A percentile compares a stretch with the other conserved stretches of the same genome.
Evolutionary conservation across 192 early-diverging fungal genomes (phyloP).

Genomic region (Borealophlyctis nickersoniae): DNA sequence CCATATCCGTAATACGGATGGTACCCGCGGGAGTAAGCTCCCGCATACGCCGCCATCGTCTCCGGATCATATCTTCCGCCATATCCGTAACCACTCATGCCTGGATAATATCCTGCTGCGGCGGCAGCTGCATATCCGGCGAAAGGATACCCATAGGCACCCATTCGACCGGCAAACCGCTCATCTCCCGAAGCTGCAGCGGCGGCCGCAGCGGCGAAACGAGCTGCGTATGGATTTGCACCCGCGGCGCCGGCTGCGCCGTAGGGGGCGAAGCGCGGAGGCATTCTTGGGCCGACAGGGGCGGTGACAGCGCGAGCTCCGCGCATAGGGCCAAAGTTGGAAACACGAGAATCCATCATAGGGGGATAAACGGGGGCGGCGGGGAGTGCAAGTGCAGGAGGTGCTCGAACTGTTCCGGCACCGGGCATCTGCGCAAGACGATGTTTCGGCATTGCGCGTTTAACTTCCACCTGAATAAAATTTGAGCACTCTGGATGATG

Average conservation of each 20-base stretch:
- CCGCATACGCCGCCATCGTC: slow-evolving; percentile 22
- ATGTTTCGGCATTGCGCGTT: slow-evolving; percentile 66
- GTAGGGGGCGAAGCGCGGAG: neutral
- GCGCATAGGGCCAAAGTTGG: slow-evolving; percentile 31
- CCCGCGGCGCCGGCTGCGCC: neutral
- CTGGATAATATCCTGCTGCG: slow-evolving; percentile 7
- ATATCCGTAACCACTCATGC: slow-evolving; percentile 33
- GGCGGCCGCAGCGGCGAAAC: neutral
- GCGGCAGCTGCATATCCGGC: neutral
- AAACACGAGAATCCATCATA: slow-evolving; percentile 10
- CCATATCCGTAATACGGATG: slow-evolving; percentile 20
- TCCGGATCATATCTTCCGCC: slow-evolving; percentile 27
- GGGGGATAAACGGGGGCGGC: slow-evolving; percentile 13
- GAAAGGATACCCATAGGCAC: slow-evolving; percentile 21
- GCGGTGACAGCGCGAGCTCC: slow-evolving; percentile 25
- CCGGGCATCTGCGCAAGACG: slow-evolving; percentile 10
- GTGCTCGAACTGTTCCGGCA: neutral
- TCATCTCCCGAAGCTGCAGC: neutral
- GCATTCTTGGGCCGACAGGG: slow-evolving; percentile 7
- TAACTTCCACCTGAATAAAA: slow-evolving; percentile 60
- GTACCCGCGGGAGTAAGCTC: slow-evolving; percentile 14
- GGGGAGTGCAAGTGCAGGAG: slow-evolving; percentile 33
- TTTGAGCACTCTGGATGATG: neutral
- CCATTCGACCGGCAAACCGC: slow-evolving; percentile 5
- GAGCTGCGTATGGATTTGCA: neutral